A percentile compares a stretch with the other conserved stretches of the same genome.
These are phyloP conservation scores for Colletotrichum eleusines DNA, from an alignment of 2,329 filamentous ascomycete species.

Conservation along the genomic window DNA sequence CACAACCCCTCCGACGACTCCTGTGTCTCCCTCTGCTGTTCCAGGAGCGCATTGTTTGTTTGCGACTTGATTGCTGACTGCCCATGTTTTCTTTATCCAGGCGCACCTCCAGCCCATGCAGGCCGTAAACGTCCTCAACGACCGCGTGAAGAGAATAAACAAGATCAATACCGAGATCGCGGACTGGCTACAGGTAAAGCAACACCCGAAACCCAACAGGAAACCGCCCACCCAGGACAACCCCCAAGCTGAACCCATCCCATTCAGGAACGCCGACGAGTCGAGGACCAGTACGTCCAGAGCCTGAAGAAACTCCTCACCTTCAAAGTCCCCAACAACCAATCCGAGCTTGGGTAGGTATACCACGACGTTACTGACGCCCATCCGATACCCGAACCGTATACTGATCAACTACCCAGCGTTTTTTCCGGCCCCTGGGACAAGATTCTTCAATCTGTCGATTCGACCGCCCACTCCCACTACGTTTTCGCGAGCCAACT, in stretches of 20 bases:
- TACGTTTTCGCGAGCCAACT: constrained; percentile 83
- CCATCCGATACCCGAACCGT: neutral
- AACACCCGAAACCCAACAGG: constrained; percentile 7
- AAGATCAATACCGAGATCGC: constrained; percentile 91
- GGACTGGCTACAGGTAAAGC: constrained; percentile 91
- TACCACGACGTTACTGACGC: neutral
- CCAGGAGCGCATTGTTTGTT: constrained; percentile 37
- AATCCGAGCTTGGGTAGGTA: constrained; percentile 87
- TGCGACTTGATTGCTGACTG: constrained; percentile 41
- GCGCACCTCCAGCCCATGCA: constrained; percentile 83
- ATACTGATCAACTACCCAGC: constrained; percentile 60
- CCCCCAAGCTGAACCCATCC: constrained; percentile 31
- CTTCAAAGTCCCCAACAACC: constrained; percentile 78
- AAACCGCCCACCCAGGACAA: constrained; percentile 12
- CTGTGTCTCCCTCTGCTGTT: neutral
- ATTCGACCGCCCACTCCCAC: constrained; percentile 86
- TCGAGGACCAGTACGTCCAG: constrained; percentile 91
- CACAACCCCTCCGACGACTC: neutral
- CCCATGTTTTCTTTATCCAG: constrained; percentile 59
- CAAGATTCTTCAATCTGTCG: constrained; percentile 83
- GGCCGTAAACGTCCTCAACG: constrained; percentile 84
- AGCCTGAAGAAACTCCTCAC: constrained; percentile 84
- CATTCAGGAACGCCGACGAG: constrained; percentile 85
- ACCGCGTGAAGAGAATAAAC: constrained; percentile 87
- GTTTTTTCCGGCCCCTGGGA: constrained; percentile 93